Evolutionary conservation across 1,139 yeast genomes (phyloP).

Genomic region (Pneumocystis wakefieldiae): DNA sequence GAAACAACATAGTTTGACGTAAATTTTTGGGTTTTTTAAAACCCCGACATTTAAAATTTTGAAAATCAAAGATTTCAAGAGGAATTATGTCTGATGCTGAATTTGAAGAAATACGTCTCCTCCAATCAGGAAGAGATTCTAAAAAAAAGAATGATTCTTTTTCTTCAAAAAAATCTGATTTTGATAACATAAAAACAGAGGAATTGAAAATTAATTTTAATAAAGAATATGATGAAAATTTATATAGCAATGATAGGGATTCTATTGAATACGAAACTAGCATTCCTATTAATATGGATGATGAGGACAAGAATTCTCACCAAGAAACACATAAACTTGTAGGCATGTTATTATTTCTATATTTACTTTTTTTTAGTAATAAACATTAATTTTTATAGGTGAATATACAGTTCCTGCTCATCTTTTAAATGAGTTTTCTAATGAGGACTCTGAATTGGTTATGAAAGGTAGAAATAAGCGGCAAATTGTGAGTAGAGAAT

Average conservation of each 20-base stretch:
- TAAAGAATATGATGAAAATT: neutral
- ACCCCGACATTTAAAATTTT: neutral
- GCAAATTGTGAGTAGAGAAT: constrained; percentile 26
- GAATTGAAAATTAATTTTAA: neutral
- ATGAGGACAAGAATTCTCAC: neutral
- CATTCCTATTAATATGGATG: neutral
- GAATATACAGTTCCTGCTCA: constrained; percentile 24
- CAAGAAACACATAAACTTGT: neutral
- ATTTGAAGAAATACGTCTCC: neutral
- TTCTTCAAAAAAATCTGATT: neutral
- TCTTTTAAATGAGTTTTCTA: constrained; percentile 20
- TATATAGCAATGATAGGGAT: neutral
- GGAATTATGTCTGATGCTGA: neutral
- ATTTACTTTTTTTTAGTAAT: neutral
- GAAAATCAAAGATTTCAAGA: neutral
- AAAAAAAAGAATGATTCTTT: neutral
- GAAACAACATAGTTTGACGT: too few relatives aligned
- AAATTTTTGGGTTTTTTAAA: neutral
- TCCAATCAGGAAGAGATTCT: neutral
- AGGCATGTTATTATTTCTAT: neutral
- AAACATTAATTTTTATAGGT: neutral
- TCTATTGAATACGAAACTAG: neutral
- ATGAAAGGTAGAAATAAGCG: constrained; percentile 4
- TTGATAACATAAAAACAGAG: neutral
- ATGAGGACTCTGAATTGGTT: constrained; percentile 19